phyloP scores from a whole-genome alignment of 306 rosid genomes.

The Argentina anserina region DNA sequence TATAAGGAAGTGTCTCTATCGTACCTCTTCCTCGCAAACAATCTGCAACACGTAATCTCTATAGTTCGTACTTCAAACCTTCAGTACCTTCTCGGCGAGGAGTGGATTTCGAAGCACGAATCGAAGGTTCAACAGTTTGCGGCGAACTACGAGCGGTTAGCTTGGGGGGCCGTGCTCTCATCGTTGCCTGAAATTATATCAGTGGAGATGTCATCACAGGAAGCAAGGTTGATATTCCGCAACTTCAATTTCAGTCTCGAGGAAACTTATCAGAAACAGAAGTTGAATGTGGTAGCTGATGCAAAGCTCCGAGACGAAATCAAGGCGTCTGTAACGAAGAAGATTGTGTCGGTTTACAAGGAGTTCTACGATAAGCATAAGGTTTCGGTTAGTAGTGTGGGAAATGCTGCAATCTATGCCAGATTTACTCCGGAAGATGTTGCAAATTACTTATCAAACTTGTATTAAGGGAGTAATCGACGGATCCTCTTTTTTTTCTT shows the following conservation, averaged over 20 bases:
- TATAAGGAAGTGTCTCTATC: constrained; percentile 50
- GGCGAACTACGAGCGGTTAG: constrained; percentile 42
- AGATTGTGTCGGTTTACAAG: constrained; percentile 37
- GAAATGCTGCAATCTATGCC: constrained; percentile 16
- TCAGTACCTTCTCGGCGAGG: constrained; percentile 50
- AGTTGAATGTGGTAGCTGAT: constrained; percentile 30
- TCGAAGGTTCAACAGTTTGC: constrained; percentile 35
- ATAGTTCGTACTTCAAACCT: constrained; percentile 53
- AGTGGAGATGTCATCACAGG: constrained; percentile 26
- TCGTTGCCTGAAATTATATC: constrained; percentile 48
- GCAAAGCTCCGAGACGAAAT: constrained; percentile 53
- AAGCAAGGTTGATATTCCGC: constrained; percentile 43
- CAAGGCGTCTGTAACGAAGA: constrained; percentile 34
- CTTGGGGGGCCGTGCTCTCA: constrained; percentile 51
- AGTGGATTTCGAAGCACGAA: constrained; percentile 56
- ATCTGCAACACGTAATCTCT: constrained; percentile 45
- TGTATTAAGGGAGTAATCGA: constrained; percentile 30
- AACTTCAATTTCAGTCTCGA: constrained; percentile 54
- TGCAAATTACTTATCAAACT: constrained; percentile 39
- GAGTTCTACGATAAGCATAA: constrained; percentile 40
- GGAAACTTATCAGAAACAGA: constrained; percentile 49
- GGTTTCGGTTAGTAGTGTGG: constrained; percentile 22
- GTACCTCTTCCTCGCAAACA: constrained; percentile 61
- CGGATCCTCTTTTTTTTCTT: background rate
- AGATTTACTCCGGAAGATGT: constrained; percentile 55